Percentiles rank a stretch among this genome's conserved stretches.
These are phyloP conservation scores for Barnettozyma vustinii DNA, from an alignment of 805 yeast genomes.

Conservation along the genomic window DNA sequence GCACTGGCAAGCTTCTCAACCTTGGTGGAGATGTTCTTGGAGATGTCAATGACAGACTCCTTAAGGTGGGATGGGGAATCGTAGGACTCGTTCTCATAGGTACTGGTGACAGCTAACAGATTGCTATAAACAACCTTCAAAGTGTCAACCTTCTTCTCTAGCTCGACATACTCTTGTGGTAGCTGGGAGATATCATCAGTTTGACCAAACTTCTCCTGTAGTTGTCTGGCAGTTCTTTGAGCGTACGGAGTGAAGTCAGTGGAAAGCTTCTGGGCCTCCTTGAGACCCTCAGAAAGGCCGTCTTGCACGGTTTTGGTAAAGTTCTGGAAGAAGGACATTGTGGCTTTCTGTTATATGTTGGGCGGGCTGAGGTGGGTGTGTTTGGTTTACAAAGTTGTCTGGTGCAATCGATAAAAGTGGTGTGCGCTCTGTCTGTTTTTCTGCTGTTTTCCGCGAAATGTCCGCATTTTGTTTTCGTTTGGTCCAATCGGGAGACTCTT, in stretches of 20 bases:
- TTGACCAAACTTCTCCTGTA: constrained; percentile 59
- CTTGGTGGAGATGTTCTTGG: constrained; percentile 58
- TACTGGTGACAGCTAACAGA: constrained; percentile 44
- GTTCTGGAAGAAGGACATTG: constrained; percentile 26
- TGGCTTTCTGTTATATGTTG: neutral
- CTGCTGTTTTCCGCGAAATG: neutral
- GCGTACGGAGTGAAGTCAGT: constrained; percentile 51
- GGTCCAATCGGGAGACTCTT: neutral
- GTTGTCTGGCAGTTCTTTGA: constrained; percentile 51
- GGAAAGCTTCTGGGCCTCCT: constrained; percentile 34
- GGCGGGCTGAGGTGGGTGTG: no score
- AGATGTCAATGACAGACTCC: constrained; percentile 71
- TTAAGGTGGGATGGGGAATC: constrained; percentile 73
- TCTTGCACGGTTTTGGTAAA: constrained; percentile 21
- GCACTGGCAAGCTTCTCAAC: constrained; percentile 67
- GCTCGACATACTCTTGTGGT: constrained; percentile 64
- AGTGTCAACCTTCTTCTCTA: constrained; percentile 69
- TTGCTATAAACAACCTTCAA: constrained; percentile 62
- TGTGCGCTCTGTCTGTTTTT: neutral
- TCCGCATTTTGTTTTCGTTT: neutral
- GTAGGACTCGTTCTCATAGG: constrained; percentile 70
- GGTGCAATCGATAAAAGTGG: neutral
- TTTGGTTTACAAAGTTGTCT: no score
- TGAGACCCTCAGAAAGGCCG: constrained; percentile 26
- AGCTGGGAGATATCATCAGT: constrained; percentile 66